Conservation (phyloP, 371 early-diverging fungal genomes). For the Mucor piriformis region DNA sequence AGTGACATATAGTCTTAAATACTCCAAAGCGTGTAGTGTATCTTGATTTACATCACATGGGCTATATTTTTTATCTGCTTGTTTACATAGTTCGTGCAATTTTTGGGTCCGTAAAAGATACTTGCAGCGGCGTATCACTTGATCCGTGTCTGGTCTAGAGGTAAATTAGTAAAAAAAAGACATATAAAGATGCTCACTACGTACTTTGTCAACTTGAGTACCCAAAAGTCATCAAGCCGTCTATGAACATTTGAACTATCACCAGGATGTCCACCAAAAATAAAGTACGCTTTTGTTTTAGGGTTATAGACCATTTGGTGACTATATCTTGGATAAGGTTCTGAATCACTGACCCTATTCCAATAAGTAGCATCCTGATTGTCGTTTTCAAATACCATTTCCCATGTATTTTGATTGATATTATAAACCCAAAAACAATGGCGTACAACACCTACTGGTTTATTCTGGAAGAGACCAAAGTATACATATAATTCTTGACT, state of each 20-base stretch:
- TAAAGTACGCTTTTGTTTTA: slow-evolving; percentile 60
- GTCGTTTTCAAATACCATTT: slow-evolving; percentile 73
- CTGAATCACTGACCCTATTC: slow-evolving; percentile 21
- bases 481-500: slow-evolving; percentile 83
- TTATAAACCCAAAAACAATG: slow-evolving; percentile 80
- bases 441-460: slow-evolving; percentile 49
- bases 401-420: slow-evolving; percentile 66
- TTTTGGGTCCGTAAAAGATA: slow-evolving; percentile 70
- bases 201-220: slow-evolving; percentile 71
- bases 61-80: background rate
- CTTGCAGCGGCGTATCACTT: slow-evolving; percentile 64
- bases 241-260: slow-evolving; percentile 50
- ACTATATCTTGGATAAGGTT: slow-evolving; percentile 86
- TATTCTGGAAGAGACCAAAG: slow-evolving; percentile 62
- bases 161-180: background rate
- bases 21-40: slow-evolving; percentile 64
- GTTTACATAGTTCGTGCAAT: slow-evolving; percentile 66
- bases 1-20: slow-evolving; percentile 64
- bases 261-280: slow-evolving; percentile 94
- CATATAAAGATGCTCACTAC: background rate
- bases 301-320: slow-evolving; percentile 84
- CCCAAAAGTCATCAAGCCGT: slow-evolving; percentile 89
- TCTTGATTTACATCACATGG: slow-evolving; percentile 18
- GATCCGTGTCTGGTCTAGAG: slow-evolving; percentile 66
- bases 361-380: slow-evolving; percentile 37